Conservation (phyloP, 441 rosid genomes). For the Gossypium aridum region DNA sequence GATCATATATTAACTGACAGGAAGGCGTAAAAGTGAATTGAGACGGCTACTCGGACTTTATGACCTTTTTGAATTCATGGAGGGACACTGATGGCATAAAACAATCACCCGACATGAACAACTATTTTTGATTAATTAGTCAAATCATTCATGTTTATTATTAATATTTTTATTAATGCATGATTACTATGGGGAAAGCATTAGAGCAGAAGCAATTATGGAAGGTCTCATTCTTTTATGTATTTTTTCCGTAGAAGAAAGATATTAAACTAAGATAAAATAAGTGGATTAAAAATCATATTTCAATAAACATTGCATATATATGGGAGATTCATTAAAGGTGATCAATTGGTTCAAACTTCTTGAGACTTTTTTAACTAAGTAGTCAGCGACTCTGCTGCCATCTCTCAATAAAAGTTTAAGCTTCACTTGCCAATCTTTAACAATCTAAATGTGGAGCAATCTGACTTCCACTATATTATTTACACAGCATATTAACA, state of each 20-base stretch:
- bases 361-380: accelerated
- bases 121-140: constrained; percentile 1
- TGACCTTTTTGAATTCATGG: neutral
- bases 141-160: neutral
- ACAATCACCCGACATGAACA: neutral
- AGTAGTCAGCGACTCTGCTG: too few species aligned
- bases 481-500: too few species aligned
- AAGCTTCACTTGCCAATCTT: too few species aligned
- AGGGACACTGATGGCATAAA: neutral
- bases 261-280: too few species aligned
- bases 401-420: too few species aligned
- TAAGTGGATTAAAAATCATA: too few species aligned
- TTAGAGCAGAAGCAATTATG: neutral
- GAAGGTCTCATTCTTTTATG: neutral
- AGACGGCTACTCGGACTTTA: neutral
- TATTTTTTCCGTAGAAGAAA: too few species aligned
- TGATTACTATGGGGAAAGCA: neutral
- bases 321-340: too few species aligned
- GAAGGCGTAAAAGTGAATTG: neutral
- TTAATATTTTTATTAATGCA: neutral
- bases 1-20: neutral
- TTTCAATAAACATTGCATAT: too few species aligned
- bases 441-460: too few species aligned
- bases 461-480: too few species aligned
- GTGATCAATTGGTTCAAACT: too few species aligned